phyloP scores from a whole-genome alignment of 768 basidiomycete genomes.

The Mycena filopes region DNA sequence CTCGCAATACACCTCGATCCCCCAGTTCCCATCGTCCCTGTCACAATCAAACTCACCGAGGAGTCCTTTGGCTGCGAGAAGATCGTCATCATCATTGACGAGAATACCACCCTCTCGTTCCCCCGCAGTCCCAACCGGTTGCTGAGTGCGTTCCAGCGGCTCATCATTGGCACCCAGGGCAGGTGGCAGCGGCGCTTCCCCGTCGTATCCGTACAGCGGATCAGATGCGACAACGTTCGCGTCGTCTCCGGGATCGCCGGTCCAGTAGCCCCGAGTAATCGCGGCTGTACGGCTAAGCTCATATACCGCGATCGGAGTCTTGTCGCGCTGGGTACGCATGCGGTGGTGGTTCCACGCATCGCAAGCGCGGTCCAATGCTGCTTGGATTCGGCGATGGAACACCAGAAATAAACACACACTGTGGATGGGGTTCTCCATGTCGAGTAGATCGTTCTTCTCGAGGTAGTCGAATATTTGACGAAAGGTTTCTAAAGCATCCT shows the following conservation, averaged over 20 bases:
- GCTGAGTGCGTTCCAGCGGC: neutral
- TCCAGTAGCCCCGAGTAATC: slow-evolving; percentile 40
- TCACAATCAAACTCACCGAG: neutral
- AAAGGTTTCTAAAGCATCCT: slow-evolving; percentile 42
- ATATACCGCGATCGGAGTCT: slow-evolving; percentile 36
- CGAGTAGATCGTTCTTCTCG: slow-evolving; percentile 38
- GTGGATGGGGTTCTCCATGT: slow-evolving; percentile 33
- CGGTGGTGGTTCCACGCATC: slow-evolving; percentile 40
- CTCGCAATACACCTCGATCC: neutral
- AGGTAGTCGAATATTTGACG: slow-evolving; percentile 41
- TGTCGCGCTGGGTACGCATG: slow-evolving; percentile 34
- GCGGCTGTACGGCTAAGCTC: slow-evolving; percentile 38
- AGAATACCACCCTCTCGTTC: neutral
- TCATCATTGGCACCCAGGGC: neutral
- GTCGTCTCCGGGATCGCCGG: slow-evolving; percentile 37
- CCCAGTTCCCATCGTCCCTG: slow-evolving; percentile 7
- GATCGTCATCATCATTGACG: neutral
- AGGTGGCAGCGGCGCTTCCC: neutral
- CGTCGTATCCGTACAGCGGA: too few species aligned
- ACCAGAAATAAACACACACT: slow-evolving; percentile 38
- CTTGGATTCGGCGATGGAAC: slow-evolving; percentile 40
- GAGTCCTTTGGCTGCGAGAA: neutral
- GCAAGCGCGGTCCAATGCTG: slow-evolving; percentile 35
- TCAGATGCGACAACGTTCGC: too few species aligned
- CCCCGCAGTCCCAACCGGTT: neutral